Base-by-base conservation (phyloP, 108 stramenopile species). In the Tribonema minus region DNA sequence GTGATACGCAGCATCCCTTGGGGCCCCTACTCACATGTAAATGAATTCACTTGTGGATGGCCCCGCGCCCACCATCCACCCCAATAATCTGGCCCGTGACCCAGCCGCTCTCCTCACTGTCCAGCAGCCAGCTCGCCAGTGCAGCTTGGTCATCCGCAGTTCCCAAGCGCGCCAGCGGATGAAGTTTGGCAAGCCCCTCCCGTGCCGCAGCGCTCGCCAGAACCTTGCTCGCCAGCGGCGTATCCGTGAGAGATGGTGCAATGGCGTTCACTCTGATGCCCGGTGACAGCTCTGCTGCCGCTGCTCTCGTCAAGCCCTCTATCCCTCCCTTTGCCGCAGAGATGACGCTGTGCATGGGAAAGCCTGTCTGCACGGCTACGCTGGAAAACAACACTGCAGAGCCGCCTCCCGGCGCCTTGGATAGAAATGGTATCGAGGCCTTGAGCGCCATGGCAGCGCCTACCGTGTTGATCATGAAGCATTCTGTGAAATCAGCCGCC, bases 391-490 rank as follows among this genome's bases (percentile, higher is more conserved):
- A 54, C 46, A 54, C 46, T 15, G 46, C 46, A 20, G 15, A 15
- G 46, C 46, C 46, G 20, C 46, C 46, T 15, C 46, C 46, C 9
- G 46, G 46, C 9, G 46, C 46, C 20, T 54, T 54, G 46, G 46
- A 9, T 20, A 54, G 9, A 54, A 15, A 20, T 15, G 46, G 46
- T 15, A 20, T 20, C 20, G 46, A 9, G 20, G 46, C 58, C n/a
- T 77, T 75, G 31, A 67, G 30, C 1, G 67, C 37, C 32, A 34
- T 67, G 39, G 67, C 67, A 3, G 67, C 67, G n/a, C 67, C 39
- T 2, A 67, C 30, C 6, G 39, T 40, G 31, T 67, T 67, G 34
- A 67, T n/a, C 33, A 35, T 67, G n/a, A 39, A 67, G 2, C 27
- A 23, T 26, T 67, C 33, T 20, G 34, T 1, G 67, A 67, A 67